Conservation (phyloP, 2,329 filamentous ascomycete species). For the Nakataea oryzae region DNA sequence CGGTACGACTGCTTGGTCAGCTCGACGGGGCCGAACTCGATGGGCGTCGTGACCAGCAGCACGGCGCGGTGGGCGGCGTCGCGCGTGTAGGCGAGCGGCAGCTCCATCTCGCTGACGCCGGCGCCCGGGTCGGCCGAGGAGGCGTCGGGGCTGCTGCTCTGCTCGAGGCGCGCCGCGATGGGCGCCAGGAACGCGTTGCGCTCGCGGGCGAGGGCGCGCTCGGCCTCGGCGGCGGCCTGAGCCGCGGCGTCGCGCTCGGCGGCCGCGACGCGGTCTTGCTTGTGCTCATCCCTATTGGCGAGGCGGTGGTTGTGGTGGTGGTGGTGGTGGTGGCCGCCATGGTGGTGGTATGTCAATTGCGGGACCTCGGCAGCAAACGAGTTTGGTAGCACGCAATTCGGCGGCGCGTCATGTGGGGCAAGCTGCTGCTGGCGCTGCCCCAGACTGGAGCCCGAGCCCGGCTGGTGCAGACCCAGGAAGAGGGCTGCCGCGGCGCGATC, state of each 20-base stretch:
- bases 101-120: not conserved
- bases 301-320: not conserved
- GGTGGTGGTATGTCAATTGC: not conserved
- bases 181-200: conserved; percentile 2
- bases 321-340: not conserved
- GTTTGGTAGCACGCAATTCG: not conserved
- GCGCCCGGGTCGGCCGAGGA: not conserved
- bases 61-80: conserved; percentile 10
- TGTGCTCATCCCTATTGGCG: not conserved
- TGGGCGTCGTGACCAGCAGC: conserved; percentile 17
- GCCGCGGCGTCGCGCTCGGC: not conserved
- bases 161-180: not conserved
- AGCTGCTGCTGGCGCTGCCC: not conserved
- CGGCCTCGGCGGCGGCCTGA: not conserved
- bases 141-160: not conserved
- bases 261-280: not conserved
- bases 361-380: not conserved
- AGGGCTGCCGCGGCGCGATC: not conserved
- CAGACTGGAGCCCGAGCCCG: too few relatives aligned
- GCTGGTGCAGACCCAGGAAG: not conserved
- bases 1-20: conserved; percentile 15
- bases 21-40: conserved; percentile 17
- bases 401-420: not conserved
- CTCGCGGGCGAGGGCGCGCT: conserved; percentile 1
- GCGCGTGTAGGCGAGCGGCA: conserved; percentile 1